Conservation (phyloP, 768 basidiomycete species). For the Phallus indusiatus region DNA sequence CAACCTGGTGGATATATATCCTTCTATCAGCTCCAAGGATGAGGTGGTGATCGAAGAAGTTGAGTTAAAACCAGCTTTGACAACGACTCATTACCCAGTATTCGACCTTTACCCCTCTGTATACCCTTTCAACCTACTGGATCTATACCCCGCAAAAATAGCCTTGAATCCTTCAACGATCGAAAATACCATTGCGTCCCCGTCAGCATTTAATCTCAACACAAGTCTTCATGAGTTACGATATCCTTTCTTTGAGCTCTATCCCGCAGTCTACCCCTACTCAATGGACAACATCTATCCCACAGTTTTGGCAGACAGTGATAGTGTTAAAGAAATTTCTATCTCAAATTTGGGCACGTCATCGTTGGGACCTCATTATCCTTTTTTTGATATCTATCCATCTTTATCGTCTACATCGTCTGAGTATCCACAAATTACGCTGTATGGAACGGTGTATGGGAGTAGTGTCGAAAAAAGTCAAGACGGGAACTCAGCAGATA, state of each 20-base stretch:
- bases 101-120: constrained; percentile 31
- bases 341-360: neutral
- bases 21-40: constrained; percentile 10
- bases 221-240: constrained; percentile 12
- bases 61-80: constrained; percentile 1
- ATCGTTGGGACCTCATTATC: constrained; percentile 16
- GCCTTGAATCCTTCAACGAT: neutral
- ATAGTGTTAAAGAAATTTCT: too few species aligned
- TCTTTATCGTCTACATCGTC: neutral
- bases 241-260: constrained; percentile 36
- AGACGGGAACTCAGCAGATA: neutral
- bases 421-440: constrained; percentile 22
- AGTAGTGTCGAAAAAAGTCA: neutral
- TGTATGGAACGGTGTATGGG: constrained; percentile 4
- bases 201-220: neutral
- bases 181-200: neutral
- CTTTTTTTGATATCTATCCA: constrained; percentile 19
- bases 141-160: neutral
- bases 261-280: constrained; percentile 20
- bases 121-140: constrained; percentile 1
- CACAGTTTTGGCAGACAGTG: neutral
- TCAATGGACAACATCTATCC: neutral
- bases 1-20: constrained; percentile 29
- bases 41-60: neutral
- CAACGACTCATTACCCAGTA: constrained; percentile 30